These are phyloP conservation scores for Colletotrichum sp. DNA, from an alignment of 2,329 filamentous ascomycete genomes.

Conservation along the genomic window DNA sequence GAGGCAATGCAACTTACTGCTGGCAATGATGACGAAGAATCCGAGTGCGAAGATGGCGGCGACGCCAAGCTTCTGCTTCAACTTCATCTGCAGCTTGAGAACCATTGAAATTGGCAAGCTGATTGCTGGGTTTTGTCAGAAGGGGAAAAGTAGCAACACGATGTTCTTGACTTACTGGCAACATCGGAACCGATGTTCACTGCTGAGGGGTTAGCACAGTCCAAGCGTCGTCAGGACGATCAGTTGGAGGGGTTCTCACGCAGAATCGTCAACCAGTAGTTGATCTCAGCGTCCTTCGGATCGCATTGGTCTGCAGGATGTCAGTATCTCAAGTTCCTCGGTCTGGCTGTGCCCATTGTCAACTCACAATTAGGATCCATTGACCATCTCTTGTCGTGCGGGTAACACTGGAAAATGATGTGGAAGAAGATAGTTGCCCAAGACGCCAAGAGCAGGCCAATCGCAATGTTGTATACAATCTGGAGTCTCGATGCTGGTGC, in stretches of 20 bases:
- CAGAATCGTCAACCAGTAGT: slow-evolving; percentile 23
- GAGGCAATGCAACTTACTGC: slow-evolving; percentile 24
- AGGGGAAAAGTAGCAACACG: neutral
- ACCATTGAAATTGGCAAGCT: slow-evolving; percentile 39
- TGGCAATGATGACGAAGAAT: slow-evolving; percentile 33
- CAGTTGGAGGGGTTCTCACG: neutral
- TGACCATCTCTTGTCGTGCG: slow-evolving; percentile 35
- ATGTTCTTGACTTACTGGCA: neutral
- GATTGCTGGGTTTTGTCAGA: slow-evolving; percentile 26
- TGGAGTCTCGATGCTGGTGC: slow-evolving; percentile 37
- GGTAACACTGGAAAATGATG: slow-evolving; percentile 43
- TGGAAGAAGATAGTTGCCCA: slow-evolving; percentile 41
- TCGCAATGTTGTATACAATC: slow-evolving; percentile 38
- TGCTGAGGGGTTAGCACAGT: neutral
- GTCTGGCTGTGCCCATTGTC: neutral
- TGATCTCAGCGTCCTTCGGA: slow-evolving; percentile 12
- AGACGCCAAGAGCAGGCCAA: slow-evolving; percentile 32
- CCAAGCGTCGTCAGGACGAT: neutral
- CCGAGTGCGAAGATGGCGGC: slow-evolving; percentile 34
- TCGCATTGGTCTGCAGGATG: slow-evolving; percentile 15
- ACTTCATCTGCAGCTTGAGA: slow-evolving; percentile 35
- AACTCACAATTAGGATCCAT: slow-evolving; percentile 27
- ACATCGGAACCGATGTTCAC: neutral
- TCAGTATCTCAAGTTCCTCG: neutral
- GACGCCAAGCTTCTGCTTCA: slow-evolving; percentile 35